Conservation (phyloP, 495 filamentous ascomycete species). For the Annulohypoxylon nitens region DNA sequence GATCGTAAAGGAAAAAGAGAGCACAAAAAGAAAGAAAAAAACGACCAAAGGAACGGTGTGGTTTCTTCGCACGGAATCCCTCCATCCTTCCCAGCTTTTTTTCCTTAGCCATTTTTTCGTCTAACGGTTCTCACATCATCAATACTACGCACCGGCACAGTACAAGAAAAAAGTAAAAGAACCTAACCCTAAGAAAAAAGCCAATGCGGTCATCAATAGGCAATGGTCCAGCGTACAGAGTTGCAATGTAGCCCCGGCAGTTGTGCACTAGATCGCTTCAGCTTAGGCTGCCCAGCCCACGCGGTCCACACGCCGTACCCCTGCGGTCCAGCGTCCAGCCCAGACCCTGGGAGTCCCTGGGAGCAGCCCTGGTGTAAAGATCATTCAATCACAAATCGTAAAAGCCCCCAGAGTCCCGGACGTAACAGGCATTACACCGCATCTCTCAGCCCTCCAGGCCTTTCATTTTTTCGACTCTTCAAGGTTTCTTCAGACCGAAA, state of each 20-base stretch:
- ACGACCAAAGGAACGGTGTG: constrained; percentile 30
- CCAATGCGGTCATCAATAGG: constrained; percentile 27
- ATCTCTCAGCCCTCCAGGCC: constrained; percentile 38
- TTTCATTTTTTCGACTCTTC: constrained; percentile 13
- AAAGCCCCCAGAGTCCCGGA: constrained; percentile 36
- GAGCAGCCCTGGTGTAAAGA: constrained; percentile 12
- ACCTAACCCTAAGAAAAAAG: constrained; percentile 7
- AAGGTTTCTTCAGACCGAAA: constrained; percentile 34
- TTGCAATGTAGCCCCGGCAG: constrained; percentile 27
- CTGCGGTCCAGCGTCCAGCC: constrained; percentile 23
- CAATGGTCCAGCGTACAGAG: constrained; percentile 25
- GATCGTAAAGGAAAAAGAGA: constrained; percentile 31
- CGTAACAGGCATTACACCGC: constrained; percentile 37
- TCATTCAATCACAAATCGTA: constrained; percentile 24
- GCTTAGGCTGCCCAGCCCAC: constrained; percentile 31
- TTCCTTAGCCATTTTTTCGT: constrained; percentile 7
- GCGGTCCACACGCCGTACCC: constrained; percentile 33
- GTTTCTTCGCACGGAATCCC: constrained; percentile 35
- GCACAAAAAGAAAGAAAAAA: constrained; percentile 1
- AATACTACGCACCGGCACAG: constrained; percentile 46
- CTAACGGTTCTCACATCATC: constrained; percentile 42
- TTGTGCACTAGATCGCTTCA: constrained; percentile 39
- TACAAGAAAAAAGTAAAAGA: constrained; percentile 21
- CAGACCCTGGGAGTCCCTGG: neutral
- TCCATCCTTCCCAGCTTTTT: constrained; percentile 31